Conservation (phyloP, 176 grass and related monocot species). For the Hordeum vulgare region DNA sequence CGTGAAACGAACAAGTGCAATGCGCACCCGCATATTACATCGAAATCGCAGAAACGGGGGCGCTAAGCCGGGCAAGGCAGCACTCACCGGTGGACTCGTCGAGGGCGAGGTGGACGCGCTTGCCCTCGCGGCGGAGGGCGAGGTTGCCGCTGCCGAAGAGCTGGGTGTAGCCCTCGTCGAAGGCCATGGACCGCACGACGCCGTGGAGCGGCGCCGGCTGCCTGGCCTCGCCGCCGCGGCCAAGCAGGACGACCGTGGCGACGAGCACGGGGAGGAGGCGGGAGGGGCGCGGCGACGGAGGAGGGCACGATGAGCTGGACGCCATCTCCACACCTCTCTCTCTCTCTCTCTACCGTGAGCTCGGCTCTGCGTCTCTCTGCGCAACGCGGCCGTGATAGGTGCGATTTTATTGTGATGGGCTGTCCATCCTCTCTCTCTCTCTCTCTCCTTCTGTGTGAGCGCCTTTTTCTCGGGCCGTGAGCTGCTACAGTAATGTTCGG, state of each 20-base stretch:
- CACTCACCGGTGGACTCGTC: slow-evolving; percentile 63
- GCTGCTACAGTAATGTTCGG: slow-evolving; percentile 10
- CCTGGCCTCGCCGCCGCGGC: slow-evolving; percentile 2
- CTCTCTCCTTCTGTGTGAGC: background rate
- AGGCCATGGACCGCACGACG: slow-evolving; percentile 43
- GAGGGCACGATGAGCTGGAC: background rate
- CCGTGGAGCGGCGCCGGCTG: slow-evolving; percentile 25
- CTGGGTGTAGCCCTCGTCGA: slow-evolving; percentile 76
- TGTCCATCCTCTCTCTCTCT: background rate
- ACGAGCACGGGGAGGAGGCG: background rate
- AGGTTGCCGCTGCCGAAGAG: slow-evolving; percentile 79
- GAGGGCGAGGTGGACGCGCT: slow-evolving; percentile 62
- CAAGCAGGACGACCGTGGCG: background rate
- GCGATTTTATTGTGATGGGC: slow-evolving; percentile 31
- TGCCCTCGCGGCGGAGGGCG: slow-evolving; percentile 54
- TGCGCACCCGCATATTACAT: background rate
- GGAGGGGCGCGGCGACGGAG: background rate
- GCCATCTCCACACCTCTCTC: background rate
- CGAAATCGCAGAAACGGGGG: background rate
- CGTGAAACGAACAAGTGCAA: background rate
- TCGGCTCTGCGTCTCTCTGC: slow-evolving; percentile 1
- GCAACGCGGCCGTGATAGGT: slow-evolving; percentile 12
- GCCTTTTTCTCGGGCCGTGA: slow-evolving; percentile 6
- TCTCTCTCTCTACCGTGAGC: background rate
- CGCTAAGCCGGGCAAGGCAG: background rate